These are phyloP conservation scores for Magnolia sinica DNA, from an alignment of 164 flowering plant genomes.

Conservation along the genomic window DNA sequence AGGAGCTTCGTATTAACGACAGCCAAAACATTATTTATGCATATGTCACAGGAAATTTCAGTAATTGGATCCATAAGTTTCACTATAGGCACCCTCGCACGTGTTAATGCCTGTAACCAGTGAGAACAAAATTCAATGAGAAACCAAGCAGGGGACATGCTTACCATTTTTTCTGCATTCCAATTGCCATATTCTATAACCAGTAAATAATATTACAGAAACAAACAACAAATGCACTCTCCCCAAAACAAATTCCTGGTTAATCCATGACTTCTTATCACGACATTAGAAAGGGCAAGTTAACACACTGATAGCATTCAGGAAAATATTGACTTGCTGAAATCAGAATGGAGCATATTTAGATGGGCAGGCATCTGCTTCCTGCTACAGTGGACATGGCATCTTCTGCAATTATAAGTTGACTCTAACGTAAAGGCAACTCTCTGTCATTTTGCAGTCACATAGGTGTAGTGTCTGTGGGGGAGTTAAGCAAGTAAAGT, in stretches of 20 bases:
- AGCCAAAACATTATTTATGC: constrained; percentile 91
- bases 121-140: constrained; percentile 3
- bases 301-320: too few species aligned
- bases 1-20: constrained; percentile 94
- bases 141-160: not conserved
- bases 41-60: constrained; percentile 92
- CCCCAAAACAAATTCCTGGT: not conserved
- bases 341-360: too few species aligned
- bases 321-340: too few species aligned
- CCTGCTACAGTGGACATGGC: too few species aligned
- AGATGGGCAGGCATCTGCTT: too few species aligned
- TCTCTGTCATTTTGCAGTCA: too few species aligned
- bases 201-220: not conserved
- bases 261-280: too few species aligned
- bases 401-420: too few species aligned
- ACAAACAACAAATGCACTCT: not conserved
- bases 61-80: constrained; percentile 97
- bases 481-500: too few species aligned
- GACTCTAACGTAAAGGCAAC: too few species aligned
- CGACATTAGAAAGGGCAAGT: too few species aligned
- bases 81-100: constrained; percentile 96
- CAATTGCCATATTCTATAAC: not conserved
- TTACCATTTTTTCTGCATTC: not conserved
- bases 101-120: constrained; percentile 70
- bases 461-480: too few species aligned